Evolutionary conservation across 2,329 filamentous ascomycete genomes (phyloP), one percentile per base, ranked within the genome.

Genomic region (Balansia obtecta): DNA sequence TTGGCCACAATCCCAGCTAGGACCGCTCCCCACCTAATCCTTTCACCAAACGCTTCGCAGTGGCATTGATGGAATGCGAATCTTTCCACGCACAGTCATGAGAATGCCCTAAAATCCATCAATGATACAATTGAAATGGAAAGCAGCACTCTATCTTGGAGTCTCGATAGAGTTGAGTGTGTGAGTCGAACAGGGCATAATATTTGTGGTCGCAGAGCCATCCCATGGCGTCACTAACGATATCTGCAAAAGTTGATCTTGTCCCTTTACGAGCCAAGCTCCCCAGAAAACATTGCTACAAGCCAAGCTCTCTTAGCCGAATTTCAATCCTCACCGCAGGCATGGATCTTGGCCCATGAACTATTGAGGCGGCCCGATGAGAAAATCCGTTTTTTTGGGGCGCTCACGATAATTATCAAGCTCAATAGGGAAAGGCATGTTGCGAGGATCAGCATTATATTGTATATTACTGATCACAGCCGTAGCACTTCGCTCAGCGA

Each of bases 371-470:
- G 80, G 53, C 70, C 77, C 20, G 82, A 87, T 57, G 78, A 85
- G 53, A 84, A 90, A 59, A 80, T 93, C 57, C 85, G 86, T 56
- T 97, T 97, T 68, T 95, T 95, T 63, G 93, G 88, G 13, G 91
- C 90, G 32, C 75, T 96, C 52, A 97, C 91, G 0, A 85, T 96
- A 57, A 94, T 88, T 47, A 82, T 97, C 59, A 98, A 97, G 69
- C 79, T 97, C 52, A 96, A 97, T 63, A 85, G 83, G n/a, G 88
- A 93, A 62, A 88, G 83, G 85, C 86, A 70, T 37, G 50, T 49
- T 30, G 13, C 42, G 13, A 42, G 13, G 33, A 41, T 38, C 27
- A 55, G 72, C 60, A 12, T 30, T 52, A 13, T 49, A n/a, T 12
- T 43, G n/a, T 20, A 6, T 12, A 33, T 39, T 41, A 42, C 51